phyloP scores from a whole-genome alignment of 371 early-diverging fungal genomes.

The Entomophthora muscae region DNA sequence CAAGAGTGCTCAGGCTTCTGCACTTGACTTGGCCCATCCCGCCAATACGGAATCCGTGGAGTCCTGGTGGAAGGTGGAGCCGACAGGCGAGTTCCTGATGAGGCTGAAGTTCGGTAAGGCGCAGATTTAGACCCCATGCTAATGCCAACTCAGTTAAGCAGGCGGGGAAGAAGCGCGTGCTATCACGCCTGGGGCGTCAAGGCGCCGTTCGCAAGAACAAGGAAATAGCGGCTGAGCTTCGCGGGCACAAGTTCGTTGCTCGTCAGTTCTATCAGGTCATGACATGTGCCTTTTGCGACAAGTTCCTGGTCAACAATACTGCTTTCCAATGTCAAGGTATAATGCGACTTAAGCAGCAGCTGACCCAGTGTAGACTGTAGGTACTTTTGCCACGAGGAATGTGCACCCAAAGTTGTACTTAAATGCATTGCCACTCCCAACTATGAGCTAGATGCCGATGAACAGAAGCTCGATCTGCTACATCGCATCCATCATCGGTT shows the following conservation, averaged over 20 bases:
- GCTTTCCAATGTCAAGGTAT: conserved; percentile 81
- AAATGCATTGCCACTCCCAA: conserved; percentile 69
- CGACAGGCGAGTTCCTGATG: conserved; percentile 18
- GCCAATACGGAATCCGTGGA: conserved; percentile 29
- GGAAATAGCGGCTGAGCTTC: conserved; percentile 48
- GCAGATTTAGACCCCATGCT: background rate
- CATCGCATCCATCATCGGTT: conserved; percentile 92
- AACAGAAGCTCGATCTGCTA: background rate
- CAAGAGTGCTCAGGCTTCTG: background rate
- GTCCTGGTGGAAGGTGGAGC: conserved; percentile 19
- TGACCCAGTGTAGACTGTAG: conserved; percentile 55
- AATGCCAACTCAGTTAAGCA: conserved; percentile 20
- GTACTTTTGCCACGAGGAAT: conserved; percentile 84
- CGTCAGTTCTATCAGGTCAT: conserved; percentile 77
- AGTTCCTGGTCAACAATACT: conserved; percentile 67
- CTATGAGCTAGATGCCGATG: conserved; percentile 19
- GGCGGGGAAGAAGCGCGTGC: conserved; percentile 29
- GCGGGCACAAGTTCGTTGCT: conserved; percentile 81
- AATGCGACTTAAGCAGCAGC: background rate
- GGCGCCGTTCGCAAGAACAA: conserved; percentile 74
- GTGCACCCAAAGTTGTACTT: conserved; percentile 65
- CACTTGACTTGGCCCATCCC: conserved; percentile 8
- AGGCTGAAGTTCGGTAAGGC: conserved; percentile 9
- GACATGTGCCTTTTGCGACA: conserved; percentile 84
- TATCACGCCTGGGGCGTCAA: conserved; percentile 58